Evolutionary conservation across 139 green algal species (phyloP), one percentile per base, ranked within the genome.

Genomic region (Astrephomene gubernaculifera): DNA sequence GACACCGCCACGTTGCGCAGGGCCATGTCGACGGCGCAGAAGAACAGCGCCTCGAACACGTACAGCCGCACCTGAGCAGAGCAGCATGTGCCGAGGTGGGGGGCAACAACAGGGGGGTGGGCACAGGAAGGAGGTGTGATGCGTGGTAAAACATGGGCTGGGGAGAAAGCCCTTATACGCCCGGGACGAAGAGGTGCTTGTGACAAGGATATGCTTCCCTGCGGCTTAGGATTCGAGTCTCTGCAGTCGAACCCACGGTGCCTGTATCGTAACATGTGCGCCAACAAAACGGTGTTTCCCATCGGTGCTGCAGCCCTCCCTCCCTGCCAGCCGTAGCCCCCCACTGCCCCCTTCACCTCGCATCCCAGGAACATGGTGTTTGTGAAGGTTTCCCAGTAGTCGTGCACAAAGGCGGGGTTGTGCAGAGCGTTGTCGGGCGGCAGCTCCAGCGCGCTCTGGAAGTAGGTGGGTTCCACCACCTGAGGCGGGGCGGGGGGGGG

Each of bases 31-130:
- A 91, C 64, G 38, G 86, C 60, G 73, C 85, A 88, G 88, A 90
- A 93, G 61, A 92, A 88, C 44, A 93, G 79, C 33, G 90, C 90
- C 73, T 93, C 90, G 70, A 60, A 93, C 54, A 90, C 72, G 65
- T 82, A 91, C 44, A 91, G 79, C 39, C 87, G 85, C 5, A 76
- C 35, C 83, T 87, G n/a, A n/a, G n/a, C n/a, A n/a, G n/a, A n/a
- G n/a, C n/a, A n/a, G n/a, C n/a, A n/a, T n/a, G n/a, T n/a, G n/a
- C n/a, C n/a, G n/a, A n/a, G n/a, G n/a, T n/a, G n/a, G n/a, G n/a
- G n/a, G n/a, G n/a, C 41, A 64, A 64, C 41, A 43, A 2, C 17
- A 70, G 24, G 24, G 63, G 36, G 19, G n/a, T 72, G 12, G 49
- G 49, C 49, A 17, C 14, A 12, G 49, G 49, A 57, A 57, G 49